Percentiles rank a stretch among this genome's conserved stretches.
phyloP scores from a whole-genome alignment of 352 stramenopile genomes.

The Pythium volutum region DNA sequence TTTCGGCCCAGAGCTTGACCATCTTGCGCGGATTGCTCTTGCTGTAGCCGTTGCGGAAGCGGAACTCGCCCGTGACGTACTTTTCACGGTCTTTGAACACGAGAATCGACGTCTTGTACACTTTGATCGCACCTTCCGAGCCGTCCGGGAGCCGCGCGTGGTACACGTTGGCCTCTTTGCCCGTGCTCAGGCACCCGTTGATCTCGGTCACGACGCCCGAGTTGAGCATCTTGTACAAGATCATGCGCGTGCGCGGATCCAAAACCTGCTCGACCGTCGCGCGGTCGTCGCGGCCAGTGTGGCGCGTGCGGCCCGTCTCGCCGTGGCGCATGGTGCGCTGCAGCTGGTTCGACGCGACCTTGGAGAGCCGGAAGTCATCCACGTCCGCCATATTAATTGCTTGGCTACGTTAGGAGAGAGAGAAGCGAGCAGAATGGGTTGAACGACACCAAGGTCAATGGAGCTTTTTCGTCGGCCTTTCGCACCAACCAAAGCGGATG shows the following conservation, averaged over 20 bases:
- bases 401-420: neutral
- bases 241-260: slow-evolving; percentile 97
- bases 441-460: neutral
- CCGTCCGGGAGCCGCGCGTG: slow-evolving; percentile 86
- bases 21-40: slow-evolving; percentile 98
- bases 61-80: slow-evolving; percentile 98
- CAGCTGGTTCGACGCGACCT: slow-evolving; percentile 77
- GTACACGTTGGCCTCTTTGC: slow-evolving; percentile 99
- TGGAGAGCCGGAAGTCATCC: slow-evolving; percentile 72
- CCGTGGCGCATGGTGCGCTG: slow-evolving; percentile 68
- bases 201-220: slow-evolving; percentile 95
- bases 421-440: slow-evolving; percentile 13
- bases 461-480: slow-evolving; percentile 1
- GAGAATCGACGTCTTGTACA: slow-evolving; percentile 92
- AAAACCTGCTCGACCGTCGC: slow-evolving; percentile 98
- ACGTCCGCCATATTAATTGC: slow-evolving; percentile 42
- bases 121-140: slow-evolving; percentile 80
- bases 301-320: slow-evolving; percentile 73
- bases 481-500: slow-evolving; percentile 24
- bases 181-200: slow-evolving; percentile 98
- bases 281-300: slow-evolving; percentile 96
- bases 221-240: slow-evolving; percentile 99
- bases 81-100: slow-evolving; percentile 99
- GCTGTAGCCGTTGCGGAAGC: slow-evolving; percentile 97
- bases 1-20: slow-evolving; percentile 99